Evolutionary conservation across 495 filamentous ascomycete species (phyloP).

Genomic region (Geoglossum glabrum): DNA sequence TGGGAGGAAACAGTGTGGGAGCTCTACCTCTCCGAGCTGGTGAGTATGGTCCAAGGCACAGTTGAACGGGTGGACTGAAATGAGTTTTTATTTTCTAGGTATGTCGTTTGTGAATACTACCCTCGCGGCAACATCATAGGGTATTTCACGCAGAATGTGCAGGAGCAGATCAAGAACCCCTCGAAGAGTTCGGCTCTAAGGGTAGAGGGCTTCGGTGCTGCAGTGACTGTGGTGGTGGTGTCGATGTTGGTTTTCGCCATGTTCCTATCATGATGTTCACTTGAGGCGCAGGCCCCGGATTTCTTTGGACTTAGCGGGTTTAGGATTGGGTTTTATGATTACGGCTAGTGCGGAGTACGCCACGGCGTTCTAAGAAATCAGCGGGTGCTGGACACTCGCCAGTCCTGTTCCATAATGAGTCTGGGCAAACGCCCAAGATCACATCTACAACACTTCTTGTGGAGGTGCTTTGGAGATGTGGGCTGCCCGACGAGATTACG

Average conservation of each 20-base stretch:
- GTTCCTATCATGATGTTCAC: not conserved
- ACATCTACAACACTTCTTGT: too few species aligned
- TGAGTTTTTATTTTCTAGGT: conserved; percentile 36
- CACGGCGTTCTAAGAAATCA: too few species aligned
- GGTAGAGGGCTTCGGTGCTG: not conserved
- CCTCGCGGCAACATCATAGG: conserved; percentile 55
- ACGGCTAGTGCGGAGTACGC: too few species aligned
- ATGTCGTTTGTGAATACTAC: conserved; percentile 63
- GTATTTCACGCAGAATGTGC: conserved; percentile 30
- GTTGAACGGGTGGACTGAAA: not conserved
- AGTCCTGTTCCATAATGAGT: too few species aligned
- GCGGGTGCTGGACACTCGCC: too few species aligned
- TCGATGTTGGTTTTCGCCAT: not conserved
- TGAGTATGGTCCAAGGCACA: not conserved
- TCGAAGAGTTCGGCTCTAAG: not conserved
- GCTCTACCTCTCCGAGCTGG: conserved; percentile 1
- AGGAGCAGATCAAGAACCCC: not conserved
- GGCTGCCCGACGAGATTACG: too few species aligned
- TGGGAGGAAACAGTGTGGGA: conserved; percentile 34
- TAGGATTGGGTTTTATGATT: too few species aligned
- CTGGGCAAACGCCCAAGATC: too few species aligned
- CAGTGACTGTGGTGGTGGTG: not conserved
- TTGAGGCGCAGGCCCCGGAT: too few species aligned
- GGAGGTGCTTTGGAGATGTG: too few species aligned
- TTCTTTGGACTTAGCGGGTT: too few species aligned